Conservation (phyloP, 192 early-diverging fungal species). For the Coemansia sp. region DNA sequence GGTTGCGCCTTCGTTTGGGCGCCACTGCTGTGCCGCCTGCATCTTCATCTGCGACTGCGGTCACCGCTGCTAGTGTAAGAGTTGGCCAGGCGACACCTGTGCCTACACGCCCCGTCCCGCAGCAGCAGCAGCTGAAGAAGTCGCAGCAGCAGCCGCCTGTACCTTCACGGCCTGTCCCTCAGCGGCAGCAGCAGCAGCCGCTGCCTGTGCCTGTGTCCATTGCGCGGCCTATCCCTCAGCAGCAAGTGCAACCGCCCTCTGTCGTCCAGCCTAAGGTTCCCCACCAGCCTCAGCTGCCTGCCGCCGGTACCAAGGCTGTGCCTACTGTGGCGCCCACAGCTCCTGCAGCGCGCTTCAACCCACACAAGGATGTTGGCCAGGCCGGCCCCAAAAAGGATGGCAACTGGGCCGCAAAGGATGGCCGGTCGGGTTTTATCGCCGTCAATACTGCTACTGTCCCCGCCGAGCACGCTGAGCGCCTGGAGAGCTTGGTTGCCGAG, state of each 20-base stretch:
- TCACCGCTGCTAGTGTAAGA: background rate
- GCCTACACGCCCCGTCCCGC: background rate
- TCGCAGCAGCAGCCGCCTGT: background rate
- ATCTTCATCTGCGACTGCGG: background rate
- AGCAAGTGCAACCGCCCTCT: too few relatives aligned
- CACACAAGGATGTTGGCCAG: conserved; percentile 52
- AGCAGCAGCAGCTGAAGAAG: too few relatives aligned
- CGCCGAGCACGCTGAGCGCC: conserved; percentile 8
- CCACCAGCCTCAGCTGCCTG: background rate
- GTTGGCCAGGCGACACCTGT: background rate
- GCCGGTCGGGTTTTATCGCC: conserved; percentile 39
- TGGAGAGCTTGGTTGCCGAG: conserved; percentile 27
- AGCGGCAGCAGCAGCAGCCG: too few relatives aligned
- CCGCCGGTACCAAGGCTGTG: conserved; percentile 9
- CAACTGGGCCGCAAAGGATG: conserved; percentile 50
- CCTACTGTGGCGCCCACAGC: background rate
- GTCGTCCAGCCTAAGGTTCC: too few relatives aligned
- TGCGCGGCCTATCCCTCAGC: too few relatives aligned
- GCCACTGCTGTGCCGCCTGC: background rate
- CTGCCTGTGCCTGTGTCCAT: too few relatives aligned
- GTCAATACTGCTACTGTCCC: conserved; percentile 45
- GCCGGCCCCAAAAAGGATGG: conserved; percentile 28
- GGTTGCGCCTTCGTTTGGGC: conserved; percentile 27
- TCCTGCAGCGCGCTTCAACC: conserved; percentile 38
- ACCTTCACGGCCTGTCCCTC: background rate